Evolutionary conservation across 257 asterid species (phyloP).

Genomic region (Nemophila menziesii): DNA sequence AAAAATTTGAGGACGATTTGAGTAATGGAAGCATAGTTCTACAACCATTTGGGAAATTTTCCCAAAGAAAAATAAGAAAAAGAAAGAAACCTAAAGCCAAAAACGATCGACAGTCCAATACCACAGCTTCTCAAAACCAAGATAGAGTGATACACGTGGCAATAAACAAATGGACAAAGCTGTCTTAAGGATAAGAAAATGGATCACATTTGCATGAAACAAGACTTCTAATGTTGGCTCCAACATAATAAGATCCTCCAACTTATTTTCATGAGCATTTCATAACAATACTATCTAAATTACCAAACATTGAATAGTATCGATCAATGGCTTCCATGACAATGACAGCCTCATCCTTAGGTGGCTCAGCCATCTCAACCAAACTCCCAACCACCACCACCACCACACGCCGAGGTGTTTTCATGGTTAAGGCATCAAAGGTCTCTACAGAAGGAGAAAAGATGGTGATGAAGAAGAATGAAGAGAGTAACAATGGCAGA

Average conservation of each 20-base stretch:
- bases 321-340: conserved; percentile 46
- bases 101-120: background rate
- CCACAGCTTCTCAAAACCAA: conserved; percentile 9
- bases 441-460: conserved; percentile 16
- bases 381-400: conserved; percentile 24
- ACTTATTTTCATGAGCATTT: too few species aligned
- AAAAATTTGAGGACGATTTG: too few species aligned
- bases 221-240: background rate
- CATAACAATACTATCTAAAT: too few species aligned
- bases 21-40: too few species aligned
- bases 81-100: background rate
- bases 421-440: conserved; percentile 34
- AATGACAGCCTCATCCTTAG: conserved; percentile 41
- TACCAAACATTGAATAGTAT: background rate
- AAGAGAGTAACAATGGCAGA: conserved; percentile 29
- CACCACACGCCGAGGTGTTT: conserved; percentile 21
- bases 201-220: conserved; percentile 6
- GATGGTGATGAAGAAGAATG: conserved; percentile 15
- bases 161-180: conserved; percentile 13
- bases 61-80: too few species aligned
- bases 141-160: conserved; percentile 18
- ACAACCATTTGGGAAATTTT: too few species aligned
- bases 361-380: conserved; percentile 27
- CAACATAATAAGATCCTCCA: background rate
- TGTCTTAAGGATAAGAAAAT: conserved; percentile 18